Conservation (phyloP, 2,329 filamentous ascomycete species). For the Mariannaea sp. region DNA sequence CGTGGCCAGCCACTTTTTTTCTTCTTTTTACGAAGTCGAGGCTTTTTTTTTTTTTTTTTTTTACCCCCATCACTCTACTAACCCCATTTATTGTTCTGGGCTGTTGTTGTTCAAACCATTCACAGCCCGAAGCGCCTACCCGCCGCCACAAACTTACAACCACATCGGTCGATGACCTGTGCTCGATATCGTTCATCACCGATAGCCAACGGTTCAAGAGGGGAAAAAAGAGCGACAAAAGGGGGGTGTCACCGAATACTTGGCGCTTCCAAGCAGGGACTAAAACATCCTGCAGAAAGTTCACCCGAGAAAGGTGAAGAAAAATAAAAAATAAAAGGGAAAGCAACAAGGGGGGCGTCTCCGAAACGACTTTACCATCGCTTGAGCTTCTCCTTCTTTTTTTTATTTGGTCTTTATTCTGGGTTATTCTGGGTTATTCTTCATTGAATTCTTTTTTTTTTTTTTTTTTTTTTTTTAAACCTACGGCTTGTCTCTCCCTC, state of each 20-base stretch:
- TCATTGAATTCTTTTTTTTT: no score
- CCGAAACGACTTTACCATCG: not conserved
- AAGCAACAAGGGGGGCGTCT: not conserved
- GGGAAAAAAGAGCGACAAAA: not conserved
- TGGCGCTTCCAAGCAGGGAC: constrained; percentile 6
- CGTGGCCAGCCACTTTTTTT: not conserved
- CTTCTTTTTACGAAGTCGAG: not conserved
- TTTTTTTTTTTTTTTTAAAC: no score
- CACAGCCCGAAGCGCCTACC: constrained; percentile 2
- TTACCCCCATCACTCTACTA: not conserved
- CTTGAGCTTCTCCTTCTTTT: constrained; percentile 1
- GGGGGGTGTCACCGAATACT: not conserved
- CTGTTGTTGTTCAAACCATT: no score
- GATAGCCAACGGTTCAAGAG: not conserved
- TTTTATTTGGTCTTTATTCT: no score
- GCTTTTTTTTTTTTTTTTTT: not conserved
- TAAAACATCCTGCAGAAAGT: not conserved
- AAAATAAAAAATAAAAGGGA: constrained; percentile 1
- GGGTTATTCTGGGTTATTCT: no score
- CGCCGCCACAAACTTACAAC: constrained; percentile 1
- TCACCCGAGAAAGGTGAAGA: no score
- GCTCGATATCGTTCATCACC: not conserved
- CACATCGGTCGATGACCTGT: not conserved
- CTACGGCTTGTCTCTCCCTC: no score
- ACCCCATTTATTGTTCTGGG: not conserved